Conservation (phyloP, 441 rosid genomes). For the Dalechampia spathulata region DNA sequence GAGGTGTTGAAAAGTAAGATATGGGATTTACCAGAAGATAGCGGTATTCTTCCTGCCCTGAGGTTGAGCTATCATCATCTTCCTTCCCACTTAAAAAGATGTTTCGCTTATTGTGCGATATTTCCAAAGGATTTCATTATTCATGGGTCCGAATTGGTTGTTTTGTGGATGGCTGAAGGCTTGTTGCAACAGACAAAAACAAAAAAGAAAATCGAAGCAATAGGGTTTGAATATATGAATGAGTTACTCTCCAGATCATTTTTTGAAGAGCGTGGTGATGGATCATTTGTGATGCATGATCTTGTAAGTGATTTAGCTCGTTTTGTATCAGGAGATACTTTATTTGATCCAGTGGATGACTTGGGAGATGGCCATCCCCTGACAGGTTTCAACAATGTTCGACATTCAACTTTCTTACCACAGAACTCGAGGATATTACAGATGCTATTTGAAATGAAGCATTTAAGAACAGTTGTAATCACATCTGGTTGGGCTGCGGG, state of each 20-base stretch:
- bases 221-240: constrained; percentile 19
- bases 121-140: constrained; percentile 2
- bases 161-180: neutral
- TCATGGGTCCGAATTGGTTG: neutral
- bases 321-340: constrained; percentile 9
- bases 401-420: neutral
- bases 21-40: neutral
- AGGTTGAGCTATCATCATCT: constrained; percentile 2
- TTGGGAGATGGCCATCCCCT: neutral
- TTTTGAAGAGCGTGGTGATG: constrained; percentile 4
- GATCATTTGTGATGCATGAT: constrained; percentile 19
- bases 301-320: constrained; percentile 21
- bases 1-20: neutral
- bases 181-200: neutral
- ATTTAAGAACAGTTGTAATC: constrained; percentile 3
- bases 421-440: neutral
- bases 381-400: neutral
- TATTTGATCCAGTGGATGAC: constrained; percentile 8
- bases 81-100: neutral
- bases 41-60: neutral
- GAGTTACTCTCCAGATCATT: constrained; percentile 18
- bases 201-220: constrained; percentile 4
- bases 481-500: neutral
- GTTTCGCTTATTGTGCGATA: constrained; percentile 7
- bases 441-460: neutral